Percentiles rank a stretch among this genome's conserved stretches.
phyloP scores from a whole-genome alignment of 345 rosid genomes.

The Hibiscus syriacus region DNA sequence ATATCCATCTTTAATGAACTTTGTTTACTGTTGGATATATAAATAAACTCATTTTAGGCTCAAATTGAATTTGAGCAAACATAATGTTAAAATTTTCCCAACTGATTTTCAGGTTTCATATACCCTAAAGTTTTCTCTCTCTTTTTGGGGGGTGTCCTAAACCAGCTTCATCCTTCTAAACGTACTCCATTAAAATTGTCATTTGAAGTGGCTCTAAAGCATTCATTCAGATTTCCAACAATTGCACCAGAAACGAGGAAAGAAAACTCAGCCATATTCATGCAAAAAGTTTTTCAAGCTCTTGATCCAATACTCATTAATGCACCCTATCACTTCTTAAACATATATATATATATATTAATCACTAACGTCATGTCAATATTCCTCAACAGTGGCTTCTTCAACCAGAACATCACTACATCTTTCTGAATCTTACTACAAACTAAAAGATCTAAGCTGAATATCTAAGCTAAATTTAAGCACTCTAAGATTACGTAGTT shows the following conservation, averaged over 20 bases:
- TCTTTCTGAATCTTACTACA: not conserved
- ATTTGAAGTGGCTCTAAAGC: not conserved
- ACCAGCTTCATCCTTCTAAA: not conserved
- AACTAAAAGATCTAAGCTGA: not conserved
- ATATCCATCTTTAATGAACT: too few relatives aligned
- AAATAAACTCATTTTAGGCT: too few relatives aligned
- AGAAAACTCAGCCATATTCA: not conserved
- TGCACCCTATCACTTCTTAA: not conserved
- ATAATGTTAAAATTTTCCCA: too few relatives aligned
- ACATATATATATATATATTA: too few relatives aligned
- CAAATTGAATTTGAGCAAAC: too few relatives aligned
- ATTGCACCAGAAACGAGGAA: not conserved
- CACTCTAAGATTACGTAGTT: not conserved
- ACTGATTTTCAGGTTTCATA: too few relatives aligned
- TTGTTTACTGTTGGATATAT: too few relatives aligned
- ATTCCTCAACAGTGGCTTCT: too few relatives aligned
- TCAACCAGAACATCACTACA: not conserved
- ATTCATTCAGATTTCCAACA: not conserved
- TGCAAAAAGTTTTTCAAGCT: not conserved
- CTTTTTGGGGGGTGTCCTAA: too few relatives aligned
- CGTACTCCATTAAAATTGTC: not conserved
- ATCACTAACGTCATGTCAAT: not conserved
- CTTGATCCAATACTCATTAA: conserved; percentile 5
- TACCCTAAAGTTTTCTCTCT: too few relatives aligned
- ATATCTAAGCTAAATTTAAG: not conserved